Base-by-base conservation (phyloP, 202 grass and related monocot genomes). In the Panicum virgatum region DNA sequence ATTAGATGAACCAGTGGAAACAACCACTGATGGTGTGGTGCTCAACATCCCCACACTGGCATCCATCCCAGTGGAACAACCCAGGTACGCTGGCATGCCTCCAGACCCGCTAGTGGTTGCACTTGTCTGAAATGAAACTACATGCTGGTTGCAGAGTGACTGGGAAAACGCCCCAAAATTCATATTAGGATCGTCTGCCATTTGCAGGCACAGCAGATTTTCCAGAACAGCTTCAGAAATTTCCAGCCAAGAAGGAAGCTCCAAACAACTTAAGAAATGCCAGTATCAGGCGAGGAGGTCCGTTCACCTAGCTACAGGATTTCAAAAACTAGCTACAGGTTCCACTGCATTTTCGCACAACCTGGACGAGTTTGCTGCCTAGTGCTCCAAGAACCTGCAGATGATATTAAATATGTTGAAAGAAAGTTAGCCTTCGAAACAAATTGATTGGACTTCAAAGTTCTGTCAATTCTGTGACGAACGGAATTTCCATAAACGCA, bases 81-180 rank as follows among this genome's bases (percentile, higher is more conserved):
- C 87, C 53, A 88, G 34, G 82, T 69, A 91, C 66, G 64, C 34
- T 26, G 88, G 88, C 42, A 93, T 74, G 59, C 77, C 61, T 77
- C 76, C 90, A 73, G 84, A 66, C 15, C 79, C 69, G 39, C 85
- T 88, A 58, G 66, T 73, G 53, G 80, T 64, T 34, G 71, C 40
- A 30, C 74, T 82, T 62, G 86, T 58, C 83, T 93, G 92, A 87
- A 98, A 98, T 19, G 92, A 98, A 83, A 93, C 96, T 43, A 98
- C 89, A 75, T 88, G 86, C 82, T 98, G 87, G 48, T 84, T 91
- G 89, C 88, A 95, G 56, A 90, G 88, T 9, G 92, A 73, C 76
- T 93, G 90, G 5, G 90, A 72, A 76, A 98, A 91, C 69, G 64
- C 65, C 83, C 89, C 85, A 32, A 93, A 96, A 85, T 91, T 93